Evolutionary conservation across 495 filamentous ascomycete genomes (phyloP), one percentile per base, ranked within the genome.

Genomic region (Neurospora pannonica): DNA sequence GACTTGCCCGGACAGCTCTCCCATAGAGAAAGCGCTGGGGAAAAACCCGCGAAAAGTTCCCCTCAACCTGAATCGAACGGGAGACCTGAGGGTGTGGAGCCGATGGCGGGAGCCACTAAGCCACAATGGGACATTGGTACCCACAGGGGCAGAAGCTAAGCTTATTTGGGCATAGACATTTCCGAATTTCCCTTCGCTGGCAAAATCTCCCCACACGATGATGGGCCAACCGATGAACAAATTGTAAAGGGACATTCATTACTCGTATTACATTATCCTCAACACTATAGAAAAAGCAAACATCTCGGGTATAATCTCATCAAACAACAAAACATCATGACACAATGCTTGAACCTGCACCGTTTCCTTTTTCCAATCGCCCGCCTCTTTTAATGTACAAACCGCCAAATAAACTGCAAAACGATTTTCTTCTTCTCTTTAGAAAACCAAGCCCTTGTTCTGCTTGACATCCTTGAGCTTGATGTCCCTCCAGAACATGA

Each of bases 381-480:
- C 24, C 48, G 9, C 28, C 7, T 67, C 28, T 36, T 67, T 67
- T 31, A 31, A 67, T 34, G 34, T 67, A 15, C 54, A 67, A 67
- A 34, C 54, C 28, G 24, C 54, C 54, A 19, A 62, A 17, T 31
- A 67, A 31, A 19, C 15, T 19, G 54, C 13, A 67, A 67, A 67
- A 34, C 15, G 1, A 19, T 36, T 36, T 19, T 34, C 28, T 67
- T 36, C 6, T n/a, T 19, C 24, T 4, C 40, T n/a, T 77, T n/a
- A 79, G 8, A 79, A 38, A 5, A 79, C 78, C 70, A 73, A 37
- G 15, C 78, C 78, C 73, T 79, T 79, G 28, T 75, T 74, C 72
- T 86, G 83, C 79, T 88, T 86, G 71, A 85, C 81, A 67, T 87
- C 81, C 75, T 84, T 89, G 38, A 91, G 82, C 74, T 86, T 86